Evolutionary conservation across 2,329 filamentous ascomycete species (phyloP).

Genomic region (Anisogramma anomala): DNA sequence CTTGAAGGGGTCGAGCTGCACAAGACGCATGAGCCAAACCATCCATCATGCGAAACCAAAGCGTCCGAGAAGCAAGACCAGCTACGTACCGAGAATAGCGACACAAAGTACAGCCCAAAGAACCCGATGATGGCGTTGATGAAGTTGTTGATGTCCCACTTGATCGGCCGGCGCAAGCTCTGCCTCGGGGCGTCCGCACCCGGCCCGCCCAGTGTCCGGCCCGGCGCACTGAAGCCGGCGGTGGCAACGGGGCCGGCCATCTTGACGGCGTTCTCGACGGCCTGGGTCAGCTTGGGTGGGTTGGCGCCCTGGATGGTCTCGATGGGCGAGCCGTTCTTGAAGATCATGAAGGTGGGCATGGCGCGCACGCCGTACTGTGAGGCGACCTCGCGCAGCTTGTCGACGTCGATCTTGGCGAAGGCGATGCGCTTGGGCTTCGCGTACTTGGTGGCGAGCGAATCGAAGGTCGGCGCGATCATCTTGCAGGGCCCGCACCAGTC

Average conservation of each 20-base stretch:
- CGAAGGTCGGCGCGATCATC: slow-evolving; percentile 79
- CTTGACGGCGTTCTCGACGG: slow-evolving; percentile 59
- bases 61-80: no score
- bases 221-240: slow-evolving; percentile 41
- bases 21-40: slow-evolving; percentile 6
- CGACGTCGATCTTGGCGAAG: slow-evolving; percentile 88
- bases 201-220: slow-evolving; percentile 44
- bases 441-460: slow-evolving; percentile 68
- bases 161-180: slow-evolving; percentile 18
- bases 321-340: slow-evolving; percentile 61
- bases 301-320: slow-evolving; percentile 76
- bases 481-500: slow-evolving; percentile 95
- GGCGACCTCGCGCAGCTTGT: slow-evolving; percentile 67
- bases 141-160: slow-evolving; percentile 30
- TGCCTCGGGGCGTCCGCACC: slow-evolving; percentile 17
- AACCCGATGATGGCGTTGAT: slow-evolving; percentile 41
- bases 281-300: slow-evolving; percentile 59
- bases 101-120: slow-evolving; percentile 49
- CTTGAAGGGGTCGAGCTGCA: slow-evolving; percentile 49
- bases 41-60: no score
- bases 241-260: slow-evolving; percentile 32
- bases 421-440: slow-evolving; percentile 72
- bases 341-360: slow-evolving; percentile 92
- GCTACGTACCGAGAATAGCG: slow-evolving; percentile 45
- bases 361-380: slow-evolving; percentile 68